Conservation (phyloP, 495 filamentous ascomycete genomes). For the Acidomyces sp. region DNA sequence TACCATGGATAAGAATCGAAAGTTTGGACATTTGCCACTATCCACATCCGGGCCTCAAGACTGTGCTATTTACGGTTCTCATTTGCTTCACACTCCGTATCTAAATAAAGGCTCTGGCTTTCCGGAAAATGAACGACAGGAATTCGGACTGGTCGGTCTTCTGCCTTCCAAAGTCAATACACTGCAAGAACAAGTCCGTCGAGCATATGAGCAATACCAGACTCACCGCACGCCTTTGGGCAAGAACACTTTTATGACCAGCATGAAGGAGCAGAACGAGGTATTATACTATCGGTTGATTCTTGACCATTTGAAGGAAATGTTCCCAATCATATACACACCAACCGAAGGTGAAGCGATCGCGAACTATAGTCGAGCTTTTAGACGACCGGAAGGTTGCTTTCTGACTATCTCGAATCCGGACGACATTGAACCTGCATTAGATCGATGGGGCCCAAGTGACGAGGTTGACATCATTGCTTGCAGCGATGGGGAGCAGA, state of each 20-base stretch:
- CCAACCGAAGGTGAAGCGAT: conserved; percentile 90
- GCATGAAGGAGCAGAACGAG: conserved; percentile 70
- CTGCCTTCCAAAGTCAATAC: conserved; percentile 62
- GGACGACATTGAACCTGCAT: conserved; percentile 45
- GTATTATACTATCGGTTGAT: conserved; percentile 62
- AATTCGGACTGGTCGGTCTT: conserved; percentile 58
- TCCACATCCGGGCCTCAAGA: conserved; percentile 50
- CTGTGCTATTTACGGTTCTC: conserved; percentile 35
- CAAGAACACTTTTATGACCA: conserved; percentile 73
- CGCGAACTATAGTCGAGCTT: conserved; percentile 66
- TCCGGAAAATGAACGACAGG: conserved; percentile 48
- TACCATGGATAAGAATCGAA: conserved; percentile 18
- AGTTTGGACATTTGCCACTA: conserved; percentile 48
- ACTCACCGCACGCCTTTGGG: conserved; percentile 36
- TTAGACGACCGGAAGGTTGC: conserved; percentile 63
- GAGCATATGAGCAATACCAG: conserved; percentile 70
- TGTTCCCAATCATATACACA: conserved; percentile 82
- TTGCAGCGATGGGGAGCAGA: conserved; percentile 68
- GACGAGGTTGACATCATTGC: conserved; percentile 85
- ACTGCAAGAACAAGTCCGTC: conserved; percentile 62
- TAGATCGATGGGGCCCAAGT: conserved; percentile 51
- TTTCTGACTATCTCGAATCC: conserved; percentile 50
- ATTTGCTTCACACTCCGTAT: conserved; percentile 52
- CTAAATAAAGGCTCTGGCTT: conserved; percentile 83
- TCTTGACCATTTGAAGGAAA: conserved; percentile 60